Percentiles rank a stretch among this genome's conserved stretches.
These are phyloP conservation scores for Lecanosticta acicola DNA, from an alignment of 2,329 filamentous ascomycete species.

Conservation along the genomic window DNA sequence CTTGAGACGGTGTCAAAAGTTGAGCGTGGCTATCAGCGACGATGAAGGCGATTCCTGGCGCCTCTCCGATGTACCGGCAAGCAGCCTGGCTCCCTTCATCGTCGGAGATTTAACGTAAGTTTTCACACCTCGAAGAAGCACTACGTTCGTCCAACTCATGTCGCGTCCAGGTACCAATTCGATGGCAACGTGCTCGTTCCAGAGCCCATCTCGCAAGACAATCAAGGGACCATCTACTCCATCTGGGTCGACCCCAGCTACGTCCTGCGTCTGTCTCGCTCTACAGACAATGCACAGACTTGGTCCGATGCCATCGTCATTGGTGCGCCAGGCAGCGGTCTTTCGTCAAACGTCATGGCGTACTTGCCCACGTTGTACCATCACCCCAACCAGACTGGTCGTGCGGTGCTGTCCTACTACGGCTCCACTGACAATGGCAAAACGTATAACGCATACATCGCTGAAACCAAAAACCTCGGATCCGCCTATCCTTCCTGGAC, in stretches of 20 bases:
- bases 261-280: not conserved
- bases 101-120: constrained; percentile 5
- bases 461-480: constrained; percentile 2
- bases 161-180: constrained; percentile 1
- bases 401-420: constrained; percentile 5
- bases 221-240: constrained; percentile 1
- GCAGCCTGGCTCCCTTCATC: constrained; percentile 3
- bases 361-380: constrained; percentile 5
- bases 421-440: constrained; percentile 4
- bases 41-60: constrained; percentile 3
- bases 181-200: constrained; percentile 3
- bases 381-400: constrained; percentile 1
- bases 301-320: constrained; percentile 6
- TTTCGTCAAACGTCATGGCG: constrained; percentile 1
- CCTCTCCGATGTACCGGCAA: not conserved
- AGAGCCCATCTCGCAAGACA: constrained; percentile 5
- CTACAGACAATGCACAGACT: constrained; percentile 1
- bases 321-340: constrained; percentile 3
- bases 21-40: constrained; percentile 5
- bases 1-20: constrained; percentile 4
- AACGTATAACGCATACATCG: constrained; percentile 7
- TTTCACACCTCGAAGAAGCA: not conserved
- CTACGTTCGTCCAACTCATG: not conserved
- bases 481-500: constrained; percentile 1
- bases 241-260: constrained; percentile 2